Evolutionary conservation across 139 green algal species (phyloP).

Genomic region (Yamagishiella unicocca): DNA sequence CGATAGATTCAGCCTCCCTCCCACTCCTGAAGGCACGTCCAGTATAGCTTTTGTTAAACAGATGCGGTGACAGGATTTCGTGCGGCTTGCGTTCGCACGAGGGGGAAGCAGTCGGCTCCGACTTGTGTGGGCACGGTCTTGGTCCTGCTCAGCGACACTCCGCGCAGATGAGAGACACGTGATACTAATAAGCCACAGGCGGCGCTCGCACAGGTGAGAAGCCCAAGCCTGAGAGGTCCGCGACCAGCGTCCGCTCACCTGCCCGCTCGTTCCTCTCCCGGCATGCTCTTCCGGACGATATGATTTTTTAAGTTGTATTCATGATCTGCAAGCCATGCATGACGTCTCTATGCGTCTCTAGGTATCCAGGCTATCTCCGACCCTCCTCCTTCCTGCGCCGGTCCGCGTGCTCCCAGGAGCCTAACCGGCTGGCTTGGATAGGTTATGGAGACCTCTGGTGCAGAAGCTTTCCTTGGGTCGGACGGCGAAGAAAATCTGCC

Average conservation of each 20-base stretch:
- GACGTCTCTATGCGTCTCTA: neutral
- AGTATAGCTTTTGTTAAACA: no score
- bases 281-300: neutral
- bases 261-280: neutral
- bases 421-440: neutral
- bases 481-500: neutral
- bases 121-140: no score
- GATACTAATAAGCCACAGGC: neutral
- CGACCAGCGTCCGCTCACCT: neutral
- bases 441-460: neutral
- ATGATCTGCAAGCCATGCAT: no score
- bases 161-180: neutral
- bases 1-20: no score
- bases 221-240: no score
- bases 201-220: neutral
- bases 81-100: no score
- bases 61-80: no score
- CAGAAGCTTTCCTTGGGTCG: neutral
- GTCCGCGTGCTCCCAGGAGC: neutral
- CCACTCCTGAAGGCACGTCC: no score
- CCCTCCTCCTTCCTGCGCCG: neutral
- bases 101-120: no score
- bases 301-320: neutral
- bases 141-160: no score
- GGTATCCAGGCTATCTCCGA: neutral